Percentiles rank a stretch among this genome's conserved stretches.
Evolutionary conservation across 1,284 basidiomycete species (phyloP).

Genomic region (Ganoderma resinaceum): DNA sequence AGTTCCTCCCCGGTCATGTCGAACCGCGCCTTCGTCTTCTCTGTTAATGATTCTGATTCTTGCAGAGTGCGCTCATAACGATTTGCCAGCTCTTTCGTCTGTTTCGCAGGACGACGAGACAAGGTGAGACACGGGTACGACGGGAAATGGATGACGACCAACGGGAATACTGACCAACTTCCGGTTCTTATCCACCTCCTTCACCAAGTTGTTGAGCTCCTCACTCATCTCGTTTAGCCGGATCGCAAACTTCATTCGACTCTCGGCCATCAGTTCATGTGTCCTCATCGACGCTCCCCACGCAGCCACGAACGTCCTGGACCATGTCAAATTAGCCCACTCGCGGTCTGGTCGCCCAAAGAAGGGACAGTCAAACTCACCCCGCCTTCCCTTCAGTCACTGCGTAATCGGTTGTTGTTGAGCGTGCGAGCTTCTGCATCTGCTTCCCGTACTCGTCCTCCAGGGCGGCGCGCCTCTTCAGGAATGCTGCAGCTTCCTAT

Average conservation of each 20-base stretch:
- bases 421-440: constrained; percentile 83
- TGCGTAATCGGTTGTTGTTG: constrained; percentile 84
- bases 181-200: constrained; percentile 94
- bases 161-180: constrained; percentile 69
- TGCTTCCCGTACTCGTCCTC: constrained; percentile 95
- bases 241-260: constrained; percentile 84
- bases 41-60: constrained; percentile 89
- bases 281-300: constrained; percentile 89
- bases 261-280: constrained; percentile 91
- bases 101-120: neutral
- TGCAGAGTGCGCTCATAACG: constrained; percentile 89
- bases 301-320: constrained; percentile 85
- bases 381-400: constrained; percentile 94
- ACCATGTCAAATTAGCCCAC: neutral
- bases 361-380: constrained; percentile 49
- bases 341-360: neutral
- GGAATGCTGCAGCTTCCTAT: constrained; percentile 90
- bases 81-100: constrained; percentile 90
- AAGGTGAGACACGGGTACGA: neutral
- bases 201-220: constrained; percentile 84
- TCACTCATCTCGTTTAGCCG: constrained; percentile 96
- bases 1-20: constrained; percentile 94
- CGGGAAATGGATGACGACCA: neutral
- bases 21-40: constrained; percentile 89
- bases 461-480: constrained; percentile 91